Percentiles rank a stretch among this genome's conserved stretches.
Conservation (phyloP, 441 rosid species). For the Macaranga tanarius region DNA sequence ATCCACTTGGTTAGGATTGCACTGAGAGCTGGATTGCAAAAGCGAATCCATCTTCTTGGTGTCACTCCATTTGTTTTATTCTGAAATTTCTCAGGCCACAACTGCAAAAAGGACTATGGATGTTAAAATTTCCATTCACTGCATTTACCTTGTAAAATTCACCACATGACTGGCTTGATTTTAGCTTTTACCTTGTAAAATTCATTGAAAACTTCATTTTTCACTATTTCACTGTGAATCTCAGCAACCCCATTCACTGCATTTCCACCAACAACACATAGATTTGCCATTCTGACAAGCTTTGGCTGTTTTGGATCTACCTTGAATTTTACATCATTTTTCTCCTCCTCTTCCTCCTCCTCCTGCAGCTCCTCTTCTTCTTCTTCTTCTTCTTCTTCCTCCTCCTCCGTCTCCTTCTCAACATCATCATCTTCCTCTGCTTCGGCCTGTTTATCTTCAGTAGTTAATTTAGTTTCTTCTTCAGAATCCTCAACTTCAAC, state of each 20-base stretch:
- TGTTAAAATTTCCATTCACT: neutral
- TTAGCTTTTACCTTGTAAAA: slow-evolving; percentile 36
- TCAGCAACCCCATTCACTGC: slow-evolving; percentile 54
- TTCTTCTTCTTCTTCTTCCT: neutral
- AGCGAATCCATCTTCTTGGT: slow-evolving; percentile 67
- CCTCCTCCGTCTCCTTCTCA: slow-evolving; percentile 22
- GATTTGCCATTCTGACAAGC: slow-evolving; percentile 47
- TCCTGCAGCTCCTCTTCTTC: slow-evolving; percentile 24
- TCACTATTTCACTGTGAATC: slow-evolving; percentile 54
- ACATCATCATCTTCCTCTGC: slow-evolving; percentile 14
- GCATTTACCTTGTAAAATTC: slow-evolving; percentile 4
- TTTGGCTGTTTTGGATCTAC: slow-evolving; percentile 35
- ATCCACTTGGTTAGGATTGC: slow-evolving; percentile 56
- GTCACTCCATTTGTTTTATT: slow-evolving; percentile 75
- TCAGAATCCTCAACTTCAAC: slow-evolving; percentile 23
- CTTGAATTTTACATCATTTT: slow-evolving; percentile 20
- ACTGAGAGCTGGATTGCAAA: slow-evolving; percentile 58
- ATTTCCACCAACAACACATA: slow-evolving; percentile 42
- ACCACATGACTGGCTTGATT: neutral
- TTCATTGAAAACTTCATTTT: slow-evolving; percentile 49
- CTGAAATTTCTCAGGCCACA: slow-evolving; percentile 70
- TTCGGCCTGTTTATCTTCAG: slow-evolving; percentile 19
- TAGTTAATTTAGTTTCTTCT: slow-evolving; percentile 22
- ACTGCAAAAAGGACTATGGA: slow-evolving; percentile 24
- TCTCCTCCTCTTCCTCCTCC: slow-evolving; percentile 22